Conservation (phyloP, 2,329 filamentous ascomycete species). For the Sporothrix humicola region DNA sequence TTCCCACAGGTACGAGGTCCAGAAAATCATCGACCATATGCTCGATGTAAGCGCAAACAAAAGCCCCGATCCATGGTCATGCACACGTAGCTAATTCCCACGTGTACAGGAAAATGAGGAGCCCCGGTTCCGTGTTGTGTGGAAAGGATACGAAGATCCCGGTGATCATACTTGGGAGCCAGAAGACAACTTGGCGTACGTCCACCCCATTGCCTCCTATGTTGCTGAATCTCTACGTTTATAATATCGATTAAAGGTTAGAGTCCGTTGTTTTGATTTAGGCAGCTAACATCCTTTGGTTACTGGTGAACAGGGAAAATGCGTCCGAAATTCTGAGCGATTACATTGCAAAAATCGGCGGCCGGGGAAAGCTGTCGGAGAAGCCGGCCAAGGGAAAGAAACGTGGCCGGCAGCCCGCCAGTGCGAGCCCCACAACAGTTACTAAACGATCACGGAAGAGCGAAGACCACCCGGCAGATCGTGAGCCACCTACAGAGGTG, state of each 20-base stretch:
- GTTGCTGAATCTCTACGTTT: too few species aligned
- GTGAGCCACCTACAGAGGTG: conserved; percentile 54
- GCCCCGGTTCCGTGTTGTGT: conserved; percentile 74
- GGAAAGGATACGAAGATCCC: conserved; percentile 76
- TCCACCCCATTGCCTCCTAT: not conserved
- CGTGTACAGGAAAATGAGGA: conserved; percentile 48
- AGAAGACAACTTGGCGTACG: conserved; percentile 68
- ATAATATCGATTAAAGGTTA: too few species aligned
- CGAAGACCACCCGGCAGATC: conserved; percentile 56
- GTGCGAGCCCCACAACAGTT: conserved; percentile 44
- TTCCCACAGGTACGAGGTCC: conserved; percentile 69
- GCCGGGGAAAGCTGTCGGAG: conserved; percentile 61
- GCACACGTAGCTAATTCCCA: not conserved
- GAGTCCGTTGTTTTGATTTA: not conserved
- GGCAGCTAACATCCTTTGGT: not conserved
- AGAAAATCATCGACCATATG: conserved; percentile 72
- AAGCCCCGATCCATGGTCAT: not conserved
- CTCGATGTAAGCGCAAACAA: conserved; percentile 50
- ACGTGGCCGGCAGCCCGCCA: conserved; percentile 56
- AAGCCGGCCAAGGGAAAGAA: conserved; percentile 62
- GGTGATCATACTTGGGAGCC: conserved; percentile 80
- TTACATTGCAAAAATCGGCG: conserved; percentile 69
- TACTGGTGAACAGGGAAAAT: conserved; percentile 53
- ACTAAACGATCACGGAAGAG: conserved; percentile 56
- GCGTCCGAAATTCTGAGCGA: conserved; percentile 65